A percentile compares a stretch with the other conserved stretches of the same genome.
Evolutionary conservation across 768 basidiomycete genomes (phyloP).

Genomic region (Sarcomyxa edulis): DNA sequence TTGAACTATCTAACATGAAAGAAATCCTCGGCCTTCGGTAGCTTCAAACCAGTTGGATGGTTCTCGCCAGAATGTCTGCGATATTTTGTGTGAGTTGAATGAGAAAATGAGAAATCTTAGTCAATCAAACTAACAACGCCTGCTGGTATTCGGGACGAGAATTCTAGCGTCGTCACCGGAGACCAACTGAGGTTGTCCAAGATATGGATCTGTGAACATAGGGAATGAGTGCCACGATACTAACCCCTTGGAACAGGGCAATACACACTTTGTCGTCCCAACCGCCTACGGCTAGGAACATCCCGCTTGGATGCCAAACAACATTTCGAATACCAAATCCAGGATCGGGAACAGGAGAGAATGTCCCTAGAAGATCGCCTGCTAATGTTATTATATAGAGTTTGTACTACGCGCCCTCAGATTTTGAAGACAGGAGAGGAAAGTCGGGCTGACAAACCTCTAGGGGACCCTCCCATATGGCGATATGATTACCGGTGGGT

Average conservation of each 20-base stretch:
- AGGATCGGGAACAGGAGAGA: slow-evolving; percentile 70
- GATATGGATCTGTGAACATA: slow-evolving; percentile 54
- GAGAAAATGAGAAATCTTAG: too few relatives aligned
- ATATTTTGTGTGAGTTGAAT: slow-evolving; percentile 5
- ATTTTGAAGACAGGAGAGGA: slow-evolving; percentile 1
- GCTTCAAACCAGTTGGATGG: slow-evolving; percentile 80
- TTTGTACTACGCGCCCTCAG: slow-evolving; percentile 53
- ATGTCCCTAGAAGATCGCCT: slow-evolving; percentile 59
- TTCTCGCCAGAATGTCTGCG: slow-evolving; percentile 80
- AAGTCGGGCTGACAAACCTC: slow-evolving; percentile 42
- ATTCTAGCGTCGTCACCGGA: slow-evolving; percentile 54
- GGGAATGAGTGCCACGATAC: background rate
- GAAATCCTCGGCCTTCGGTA: slow-evolving; percentile 80
- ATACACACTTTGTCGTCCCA: slow-evolving; percentile 79
- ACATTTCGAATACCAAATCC: slow-evolving; percentile 78
- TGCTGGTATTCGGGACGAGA: slow-evolving; percentile 49
- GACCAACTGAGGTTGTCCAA: slow-evolving; percentile 77
- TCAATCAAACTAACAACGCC: slow-evolving; percentile 53
- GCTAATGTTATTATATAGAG: slow-evolving; percentile 63
- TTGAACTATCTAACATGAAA: slow-evolving; percentile 62
- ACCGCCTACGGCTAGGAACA: slow-evolving; percentile 77
- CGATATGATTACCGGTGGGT: slow-evolving; percentile 69
- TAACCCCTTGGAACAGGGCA: background rate
- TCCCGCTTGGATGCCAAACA: slow-evolving; percentile 83
- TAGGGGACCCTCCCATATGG: slow-evolving; percentile 81